A percentile compares a stretch with the other conserved stretches of the same genome.
Evolutionary conservation across 1,284 basidiomycete genomes (phyloP).

Genomic region (Fistulinella staudtii): DNA sequence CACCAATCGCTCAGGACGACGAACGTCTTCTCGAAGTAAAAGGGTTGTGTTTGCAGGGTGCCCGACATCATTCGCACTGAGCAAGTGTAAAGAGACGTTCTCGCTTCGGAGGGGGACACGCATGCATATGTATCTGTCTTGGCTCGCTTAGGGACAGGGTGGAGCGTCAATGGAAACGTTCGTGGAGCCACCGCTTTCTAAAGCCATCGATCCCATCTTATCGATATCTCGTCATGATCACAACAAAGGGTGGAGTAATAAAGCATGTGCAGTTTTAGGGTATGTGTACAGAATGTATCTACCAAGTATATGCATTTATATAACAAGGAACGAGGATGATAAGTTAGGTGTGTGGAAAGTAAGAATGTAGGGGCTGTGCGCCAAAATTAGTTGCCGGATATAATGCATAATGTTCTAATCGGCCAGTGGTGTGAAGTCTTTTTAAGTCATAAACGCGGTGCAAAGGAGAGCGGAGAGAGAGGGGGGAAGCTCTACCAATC

Average conservation of each 20-base stretch:
- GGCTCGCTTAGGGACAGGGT: not conserved
- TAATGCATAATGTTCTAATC: constrained; percentile 2
- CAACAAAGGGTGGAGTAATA: no score
- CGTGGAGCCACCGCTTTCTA: constrained; percentile 13
- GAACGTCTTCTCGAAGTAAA: constrained; percentile 68
- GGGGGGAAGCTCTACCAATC: constrained; percentile 59
- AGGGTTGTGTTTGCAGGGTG: constrained; percentile 19
- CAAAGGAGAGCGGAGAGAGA: not conserved
- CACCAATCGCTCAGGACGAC: constrained; percentile 89
- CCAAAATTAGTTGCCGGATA: constrained; percentile 5
- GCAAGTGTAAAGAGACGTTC: not conserved
- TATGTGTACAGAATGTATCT: constrained; percentile 3
- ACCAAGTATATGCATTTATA: constrained; percentile 6
- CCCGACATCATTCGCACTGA: constrained; percentile 13
- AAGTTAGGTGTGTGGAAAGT: constrained; percentile 13
- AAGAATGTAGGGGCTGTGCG: not conserved
- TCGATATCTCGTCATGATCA: constrained; percentile 7
- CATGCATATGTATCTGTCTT: no score
- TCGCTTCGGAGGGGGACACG: no score
- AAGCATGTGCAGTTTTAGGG: not conserved
- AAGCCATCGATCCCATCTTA: constrained; percentile 18
- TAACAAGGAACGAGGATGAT: constrained; percentile 7
- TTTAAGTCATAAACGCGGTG: constrained; percentile 10
- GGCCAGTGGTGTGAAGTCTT: constrained; percentile 2
- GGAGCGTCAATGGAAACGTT: constrained; percentile 6